Percentiles rank a stretch among this genome's conserved stretches.
phyloP scores from a whole-genome alignment of 306 rosid species.

The Vigna nakashimae region DNA sequence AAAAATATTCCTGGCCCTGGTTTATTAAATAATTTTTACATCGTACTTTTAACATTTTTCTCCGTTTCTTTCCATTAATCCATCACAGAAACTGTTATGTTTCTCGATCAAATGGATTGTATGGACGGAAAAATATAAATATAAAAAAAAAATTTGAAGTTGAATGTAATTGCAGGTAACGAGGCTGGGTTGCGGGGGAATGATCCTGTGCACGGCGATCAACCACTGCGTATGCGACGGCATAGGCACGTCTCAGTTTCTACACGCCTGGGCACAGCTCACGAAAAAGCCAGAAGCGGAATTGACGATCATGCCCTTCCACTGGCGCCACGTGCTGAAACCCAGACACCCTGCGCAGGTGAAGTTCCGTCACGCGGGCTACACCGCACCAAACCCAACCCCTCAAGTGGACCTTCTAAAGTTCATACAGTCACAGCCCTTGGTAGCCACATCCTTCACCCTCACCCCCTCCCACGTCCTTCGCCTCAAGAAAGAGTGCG shows the following conservation, averaged over 20 bases:
- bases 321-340: conserved; percentile 61
- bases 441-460: conserved; percentile 60
- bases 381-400: conserved; percentile 40
- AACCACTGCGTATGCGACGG: conserved; percentile 85
- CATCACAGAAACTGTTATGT: not conserved
- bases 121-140: no score
- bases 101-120: no score
- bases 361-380: conserved; percentile 51
- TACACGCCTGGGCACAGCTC: conserved; percentile 75
- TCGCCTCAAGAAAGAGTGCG: conserved; percentile 64
- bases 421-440: conserved; percentile 63
- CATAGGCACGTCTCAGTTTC: conserved; percentile 76
- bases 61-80: not conserved
- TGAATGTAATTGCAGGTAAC: conserved; percentile 54
- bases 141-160: no score
- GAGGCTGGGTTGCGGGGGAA: conserved; percentile 70
- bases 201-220: conserved; percentile 82
- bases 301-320: conserved; percentile 57
- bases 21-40: not conserved
- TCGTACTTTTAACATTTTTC: not conserved
- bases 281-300: conserved; percentile 37
- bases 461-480: conserved; percentile 56
- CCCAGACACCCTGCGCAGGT: conserved; percentile 54
- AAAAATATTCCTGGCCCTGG: not conserved
- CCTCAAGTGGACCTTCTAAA: conserved; percentile 46